Evolutionary conservation across 352 stramenopile genomes (phyloP).

Genomic region (Phytophthora ramorum): DNA sequence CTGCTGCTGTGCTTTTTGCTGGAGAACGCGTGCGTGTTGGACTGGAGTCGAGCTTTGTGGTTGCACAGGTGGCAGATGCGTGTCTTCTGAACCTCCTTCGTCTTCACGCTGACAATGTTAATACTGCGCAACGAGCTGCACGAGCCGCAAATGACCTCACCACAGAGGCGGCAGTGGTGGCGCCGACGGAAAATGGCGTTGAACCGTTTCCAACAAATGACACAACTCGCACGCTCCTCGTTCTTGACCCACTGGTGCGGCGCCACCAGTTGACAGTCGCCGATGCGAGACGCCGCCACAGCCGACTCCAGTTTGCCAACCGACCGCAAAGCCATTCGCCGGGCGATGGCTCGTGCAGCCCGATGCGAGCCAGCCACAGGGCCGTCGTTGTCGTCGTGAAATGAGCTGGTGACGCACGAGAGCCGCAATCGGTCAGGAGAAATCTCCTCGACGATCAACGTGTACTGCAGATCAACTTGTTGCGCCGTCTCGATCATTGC

Average conservation of each 20-base stretch:
- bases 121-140: constrained; percentile 59
- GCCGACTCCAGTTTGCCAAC: constrained; percentile 57
- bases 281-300: constrained; percentile 55
- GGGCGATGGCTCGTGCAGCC: constrained; percentile 47
- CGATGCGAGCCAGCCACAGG: constrained; percentile 34
- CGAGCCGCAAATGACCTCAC: constrained; percentile 65
- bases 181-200: constrained; percentile 59
- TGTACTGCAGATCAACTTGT: constrained; percentile 67
- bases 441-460: constrained; percentile 72
- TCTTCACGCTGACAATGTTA: constrained; percentile 37
- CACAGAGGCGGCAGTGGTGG: constrained; percentile 74
- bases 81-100: constrained; percentile 55
- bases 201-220: constrained; percentile 76
- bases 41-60: constrained; percentile 52
- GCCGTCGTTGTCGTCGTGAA: constrained; percentile 50
- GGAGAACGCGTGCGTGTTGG: constrained; percentile 38
- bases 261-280: constrained; percentile 46
- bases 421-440: constrained; percentile 48
- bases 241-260: constrained; percentile 74
- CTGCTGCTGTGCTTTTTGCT: constrained; percentile 24
- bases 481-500: constrained; percentile 24
- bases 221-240: constrained; percentile 56
- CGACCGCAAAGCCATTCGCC: constrained; percentile 53
- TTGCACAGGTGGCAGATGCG: constrained; percentile 77
- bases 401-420: constrained; percentile 65